phyloP scores from a whole-genome alignment of 2,329 filamentous ascomycete species.

The Fusarium tupiense region DNA sequence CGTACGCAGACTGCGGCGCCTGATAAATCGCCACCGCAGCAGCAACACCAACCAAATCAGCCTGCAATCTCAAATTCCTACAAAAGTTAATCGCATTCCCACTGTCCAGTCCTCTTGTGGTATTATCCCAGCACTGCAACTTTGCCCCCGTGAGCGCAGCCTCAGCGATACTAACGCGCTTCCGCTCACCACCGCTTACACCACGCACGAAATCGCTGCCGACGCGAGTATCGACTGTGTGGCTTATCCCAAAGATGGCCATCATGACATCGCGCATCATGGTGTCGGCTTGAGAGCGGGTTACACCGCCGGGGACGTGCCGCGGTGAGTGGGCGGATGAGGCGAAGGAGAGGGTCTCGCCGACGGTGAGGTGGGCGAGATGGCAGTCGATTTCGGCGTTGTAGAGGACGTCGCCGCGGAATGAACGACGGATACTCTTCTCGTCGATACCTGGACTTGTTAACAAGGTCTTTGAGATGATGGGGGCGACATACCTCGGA shows the following conservation, averaged over 20 bases:
- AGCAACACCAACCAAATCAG: conserved; percentile 42
- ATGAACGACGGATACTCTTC: conserved; percentile 54
- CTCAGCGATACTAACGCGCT: conserved; percentile 81
- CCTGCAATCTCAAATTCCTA: conserved; percentile 38
- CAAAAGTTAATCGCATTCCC: conserved; percentile 44
- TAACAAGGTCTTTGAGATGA: rapidly evolving
- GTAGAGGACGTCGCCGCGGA: conserved; percentile 68
- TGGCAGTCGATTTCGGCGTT: conserved; percentile 73
- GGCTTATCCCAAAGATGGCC: conserved; percentile 80
- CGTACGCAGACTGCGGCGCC: conserved; percentile 67
- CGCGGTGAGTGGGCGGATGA: conserved; percentile 61
- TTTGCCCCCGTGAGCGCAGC: conserved; percentile 53
- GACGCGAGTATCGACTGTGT: conserved; percentile 77
- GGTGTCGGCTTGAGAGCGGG: conserved; percentile 23
- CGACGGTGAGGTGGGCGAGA: conserved; percentile 73
- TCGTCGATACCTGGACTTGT: conserved; percentile 39
- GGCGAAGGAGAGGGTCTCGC: conserved; percentile 71
- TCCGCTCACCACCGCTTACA: conserved; percentile 80
- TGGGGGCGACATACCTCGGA: conserved; percentile 53
- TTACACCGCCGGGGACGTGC: conserved; percentile 53
- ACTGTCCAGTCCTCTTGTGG: conserved; percentile 44
- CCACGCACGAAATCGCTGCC: conserved; percentile 76
- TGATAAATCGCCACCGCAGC: conserved; percentile 63
- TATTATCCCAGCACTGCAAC: conserved; percentile 48
- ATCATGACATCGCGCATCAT: conserved; percentile 65